phyloP scores from a whole-genome alignment of 1,284 basidiomycete genomes.

The Cryptococcus sp. region DNA sequence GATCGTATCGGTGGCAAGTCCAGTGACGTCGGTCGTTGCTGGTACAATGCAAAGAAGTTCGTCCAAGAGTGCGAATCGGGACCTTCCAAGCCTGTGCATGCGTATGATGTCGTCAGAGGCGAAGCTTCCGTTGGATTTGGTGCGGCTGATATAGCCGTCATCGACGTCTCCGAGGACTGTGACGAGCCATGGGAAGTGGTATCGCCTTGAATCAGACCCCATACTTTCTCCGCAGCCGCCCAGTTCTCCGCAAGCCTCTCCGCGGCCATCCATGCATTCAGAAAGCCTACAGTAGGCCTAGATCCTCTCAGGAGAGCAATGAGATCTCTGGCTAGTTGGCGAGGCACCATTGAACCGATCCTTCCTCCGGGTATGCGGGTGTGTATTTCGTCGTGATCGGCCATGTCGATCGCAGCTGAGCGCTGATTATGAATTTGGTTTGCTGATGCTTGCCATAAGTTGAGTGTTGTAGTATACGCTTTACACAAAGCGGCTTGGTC shows the following conservation, averaged over 20 bases:
- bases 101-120: not conserved
- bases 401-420: not conserved
- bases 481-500: conserved; percentile 6
- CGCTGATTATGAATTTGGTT: too few relatives aligned
- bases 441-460: conserved; percentile 7
- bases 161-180: not conserved
- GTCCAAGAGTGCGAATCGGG: conserved; percentile 10
- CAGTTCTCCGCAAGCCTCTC: conserved; percentile 22
- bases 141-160: not conserved
- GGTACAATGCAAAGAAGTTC: conserved; percentile 10
- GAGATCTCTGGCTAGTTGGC: conserved; percentile 24
- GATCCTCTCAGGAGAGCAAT: conserved; percentile 13
- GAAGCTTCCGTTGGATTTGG: not conserved
- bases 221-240: conserved; percentile 11
- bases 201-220: conserved; percentile 17
- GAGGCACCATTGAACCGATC: conserved; percentile 14
- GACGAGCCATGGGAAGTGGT: not conserved
- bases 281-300: conserved; percentile 15
- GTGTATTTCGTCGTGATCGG: not conserved
- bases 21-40: not conserved
- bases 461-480: conserved; percentile 12
- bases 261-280: conserved; percentile 32
- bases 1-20: conserved; percentile 4
- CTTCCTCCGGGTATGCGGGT: conserved; percentile 1
- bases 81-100: not conserved